Evolutionary conservation across 768 basidiomycete genomes (phyloP).

Genomic region (Suillus plorans): DNA sequence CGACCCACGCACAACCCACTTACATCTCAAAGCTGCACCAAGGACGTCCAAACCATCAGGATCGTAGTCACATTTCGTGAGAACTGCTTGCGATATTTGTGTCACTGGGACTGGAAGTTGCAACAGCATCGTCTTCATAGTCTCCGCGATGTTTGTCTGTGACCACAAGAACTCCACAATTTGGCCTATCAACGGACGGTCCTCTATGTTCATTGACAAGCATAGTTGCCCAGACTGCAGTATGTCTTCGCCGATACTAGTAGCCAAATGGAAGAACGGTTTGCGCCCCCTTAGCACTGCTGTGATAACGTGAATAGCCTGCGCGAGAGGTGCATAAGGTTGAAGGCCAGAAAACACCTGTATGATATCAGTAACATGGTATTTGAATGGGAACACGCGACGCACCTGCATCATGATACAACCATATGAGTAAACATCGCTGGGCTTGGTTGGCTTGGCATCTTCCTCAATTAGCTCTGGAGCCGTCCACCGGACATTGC

Average conservation of each 20-base stretch:
- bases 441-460: background rate
- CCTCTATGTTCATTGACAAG: background rate
- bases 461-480: background rate
- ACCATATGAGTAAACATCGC: background rate
- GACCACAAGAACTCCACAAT: background rate
- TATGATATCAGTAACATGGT: fast-evolving
- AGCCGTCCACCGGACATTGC: background rate
- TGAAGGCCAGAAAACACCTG: background rate
- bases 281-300: fast-evolving
- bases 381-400: background rate
- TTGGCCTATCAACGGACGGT: background rate
- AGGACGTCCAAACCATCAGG: background rate
- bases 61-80: background rate
- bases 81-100: background rate
- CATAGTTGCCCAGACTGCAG: background rate
- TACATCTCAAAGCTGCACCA: background rate
- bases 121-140: background rate
- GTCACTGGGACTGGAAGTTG: background rate
- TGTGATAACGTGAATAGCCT: fast-evolving
- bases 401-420: background rate
- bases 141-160: background rate
- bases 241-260: background rate
- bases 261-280: background rate
- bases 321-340: fast-evolving
- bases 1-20: background rate